Evolutionary conservation across 768 basidiomycete species (phyloP).

Genomic region (Rhodosporidiobolus sp.): DNA sequence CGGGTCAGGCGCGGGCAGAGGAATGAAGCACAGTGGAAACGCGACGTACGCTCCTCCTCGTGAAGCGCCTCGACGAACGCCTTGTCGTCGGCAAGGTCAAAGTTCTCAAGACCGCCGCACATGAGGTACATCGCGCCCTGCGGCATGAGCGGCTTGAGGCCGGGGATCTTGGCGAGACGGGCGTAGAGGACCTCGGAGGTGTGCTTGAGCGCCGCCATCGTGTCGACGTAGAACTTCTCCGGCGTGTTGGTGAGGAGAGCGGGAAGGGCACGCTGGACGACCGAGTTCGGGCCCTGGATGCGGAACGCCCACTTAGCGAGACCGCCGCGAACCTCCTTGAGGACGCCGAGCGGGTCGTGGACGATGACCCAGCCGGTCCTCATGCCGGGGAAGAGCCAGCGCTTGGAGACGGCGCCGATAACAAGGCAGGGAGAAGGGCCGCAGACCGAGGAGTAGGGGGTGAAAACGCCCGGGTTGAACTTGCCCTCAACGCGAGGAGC

Average conservation of each 20-base stretch:
- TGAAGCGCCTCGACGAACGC: conserved; percentile 30
- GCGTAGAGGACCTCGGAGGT: conserved; percentile 16
- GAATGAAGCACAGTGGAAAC: background rate
- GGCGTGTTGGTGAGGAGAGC: conserved; percentile 39
- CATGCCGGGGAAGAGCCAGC: conserved; percentile 51
- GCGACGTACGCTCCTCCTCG: conserved; percentile 32
- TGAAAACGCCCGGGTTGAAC: conserved; percentile 46
- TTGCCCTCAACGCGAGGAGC: conserved; percentile 33
- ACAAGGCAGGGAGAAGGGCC: conserved; percentile 47
- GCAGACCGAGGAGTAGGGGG: conserved; percentile 47
- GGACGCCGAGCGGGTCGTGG: conserved; percentile 48
- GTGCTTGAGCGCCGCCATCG: conserved; percentile 28
- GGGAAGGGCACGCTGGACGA: conserved; percentile 38
- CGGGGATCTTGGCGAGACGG: conserved; percentile 30
- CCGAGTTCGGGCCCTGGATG: conserved; percentile 48
- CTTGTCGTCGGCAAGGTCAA: conserved; percentile 30
- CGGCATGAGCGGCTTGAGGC: conserved; percentile 22
- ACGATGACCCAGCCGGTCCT: conserved; percentile 49
- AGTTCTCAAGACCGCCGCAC: conserved; percentile 26
- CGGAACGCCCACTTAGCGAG: conserved; percentile 47
- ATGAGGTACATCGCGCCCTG: conserved; percentile 37
- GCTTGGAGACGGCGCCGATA: conserved; percentile 50
- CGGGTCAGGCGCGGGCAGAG: background rate
- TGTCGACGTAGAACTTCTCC: conserved; percentile 33
- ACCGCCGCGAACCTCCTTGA: conserved; percentile 43